Evolutionary conservation across 352 stramenopile genomes (phyloP), one percentile per base, ranked within the genome.

Genomic region (Phytophthora sp.): DNA sequence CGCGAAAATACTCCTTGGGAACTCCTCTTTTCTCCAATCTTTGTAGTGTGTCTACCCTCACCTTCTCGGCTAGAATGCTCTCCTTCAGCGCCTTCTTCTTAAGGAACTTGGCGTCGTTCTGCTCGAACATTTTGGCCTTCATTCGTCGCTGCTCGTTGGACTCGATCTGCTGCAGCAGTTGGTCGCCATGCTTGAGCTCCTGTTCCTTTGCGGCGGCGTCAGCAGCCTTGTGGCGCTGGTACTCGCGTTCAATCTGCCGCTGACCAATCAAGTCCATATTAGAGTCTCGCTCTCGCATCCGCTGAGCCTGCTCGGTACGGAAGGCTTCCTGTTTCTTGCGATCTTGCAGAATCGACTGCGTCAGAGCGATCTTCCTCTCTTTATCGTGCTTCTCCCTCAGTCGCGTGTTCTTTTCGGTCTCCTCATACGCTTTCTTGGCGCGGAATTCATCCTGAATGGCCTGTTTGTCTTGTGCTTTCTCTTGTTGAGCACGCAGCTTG

Each of bases 381-480:
- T 72, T 72, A 15, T 90, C 84, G 16, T 50, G 75, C 30, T 78
- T 73, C 47, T 90, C 78, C 42, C 88, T 89, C 9, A 66, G 38
- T 21, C 82, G 71, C 30, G 71, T 69, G 30, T 80, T 79, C 71
- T 75, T 88, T 50, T 94, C 85, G 0, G 70, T 76, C 18, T 83
- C 78, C 63, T 92, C 85, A 64, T 77, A 90, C 1, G 83, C 81
- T 38, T 88, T 87, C 57, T 94, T 94, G 18, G 85, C 81, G 6
- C 83, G 82, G 69, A 89, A 86, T 39, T 84, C 85, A 36, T 92
- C 83, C 24, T 88, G 82, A 15, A 80, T 65, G 0, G 76, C 73
- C 15, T 84, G 80, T 38, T 91, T 94, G 69, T 92, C 86, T 51
- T 92, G 83, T n/a, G 78, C 79, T 47, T 92, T 92, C 59, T 94